Evolutionary conservation across 2,329 filamentous ascomycete species (phyloP).

Genomic region (Pseudocercospora fijiensis): DNA sequence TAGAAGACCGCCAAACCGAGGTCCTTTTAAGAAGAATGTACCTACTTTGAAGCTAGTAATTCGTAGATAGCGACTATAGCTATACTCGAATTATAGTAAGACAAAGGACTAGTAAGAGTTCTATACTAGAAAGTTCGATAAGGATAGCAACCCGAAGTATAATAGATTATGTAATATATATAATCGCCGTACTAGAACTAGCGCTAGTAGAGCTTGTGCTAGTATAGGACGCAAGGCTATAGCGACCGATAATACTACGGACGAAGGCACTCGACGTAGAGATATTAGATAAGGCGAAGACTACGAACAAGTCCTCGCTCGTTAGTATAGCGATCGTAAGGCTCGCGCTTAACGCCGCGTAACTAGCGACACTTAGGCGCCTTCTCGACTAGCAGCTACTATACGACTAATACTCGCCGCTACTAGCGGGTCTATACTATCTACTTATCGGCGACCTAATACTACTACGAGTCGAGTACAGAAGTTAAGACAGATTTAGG

Average conservation of each 20-base stretch:
- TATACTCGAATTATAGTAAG: background rate
- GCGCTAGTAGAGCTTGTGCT: background rate
- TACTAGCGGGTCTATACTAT: too few relatives aligned
- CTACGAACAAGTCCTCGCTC: background rate
- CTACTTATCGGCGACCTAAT: too few relatives aligned
- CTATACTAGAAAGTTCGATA: background rate
- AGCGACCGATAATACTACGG: background rate
- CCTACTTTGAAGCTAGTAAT: background rate
- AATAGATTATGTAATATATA: too few relatives aligned
- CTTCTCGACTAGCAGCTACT: background rate
- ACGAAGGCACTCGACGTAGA: background rate
- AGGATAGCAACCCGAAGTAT: too few relatives aligned
- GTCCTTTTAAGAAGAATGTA: background rate
- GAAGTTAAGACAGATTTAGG: background rate
- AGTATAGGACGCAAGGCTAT: background rate
- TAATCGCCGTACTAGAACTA: too few relatives aligned
- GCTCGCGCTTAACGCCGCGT: background rate
- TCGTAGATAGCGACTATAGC: background rate
- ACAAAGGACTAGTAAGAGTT: background rate
- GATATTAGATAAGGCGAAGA: background rate
- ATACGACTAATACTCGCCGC: background rate
- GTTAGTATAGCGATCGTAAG: background rate
- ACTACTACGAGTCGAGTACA: background rate
- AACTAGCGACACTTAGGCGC: background rate
- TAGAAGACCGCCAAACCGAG: background rate